phyloP scores from a whole-genome alignment of 2,329 filamentous ascomycete species.

The Cladophialophora bantiana region DNA sequence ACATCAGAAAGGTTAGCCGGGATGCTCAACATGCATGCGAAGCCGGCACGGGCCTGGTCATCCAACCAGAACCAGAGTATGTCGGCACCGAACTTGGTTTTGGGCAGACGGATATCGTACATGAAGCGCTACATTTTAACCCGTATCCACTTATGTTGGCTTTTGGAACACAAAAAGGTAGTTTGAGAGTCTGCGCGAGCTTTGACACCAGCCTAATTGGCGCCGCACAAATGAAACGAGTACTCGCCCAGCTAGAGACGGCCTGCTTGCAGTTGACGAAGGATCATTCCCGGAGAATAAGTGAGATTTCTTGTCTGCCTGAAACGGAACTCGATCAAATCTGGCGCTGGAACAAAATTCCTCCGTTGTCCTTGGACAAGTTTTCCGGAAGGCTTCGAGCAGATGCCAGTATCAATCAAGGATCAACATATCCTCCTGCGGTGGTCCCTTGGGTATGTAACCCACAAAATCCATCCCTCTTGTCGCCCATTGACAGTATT shows the following conservation, averaged over 20 bases:
- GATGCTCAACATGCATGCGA: conserved; percentile 55
- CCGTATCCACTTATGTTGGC: conserved; percentile 60
- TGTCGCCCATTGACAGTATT: conserved; percentile 45
- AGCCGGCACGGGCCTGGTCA: conserved; percentile 55
- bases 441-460: conserved; percentile 53
- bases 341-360: conserved; percentile 52
- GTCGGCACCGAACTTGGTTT: conserved; percentile 49
- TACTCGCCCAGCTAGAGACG: conserved; percentile 60
- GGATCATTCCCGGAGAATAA: conserved; percentile 29
- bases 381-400: conserved; percentile 28
- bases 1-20: conserved; percentile 61
- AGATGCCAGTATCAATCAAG: conserved; percentile 12
- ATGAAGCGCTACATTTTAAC: conserved; percentile 64
- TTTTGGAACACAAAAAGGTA: conserved; percentile 54
- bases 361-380: conserved; percentile 47
- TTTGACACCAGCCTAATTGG: conserved; percentile 69
- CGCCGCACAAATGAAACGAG: conserved; percentile 60
- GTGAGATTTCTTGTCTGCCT: conserved; percentile 50
- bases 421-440: conserved; percentile 47
- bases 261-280: conserved; percentile 59
- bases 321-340: conserved; percentile 44
- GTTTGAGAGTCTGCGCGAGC: conserved; percentile 67
- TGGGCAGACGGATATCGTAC: conserved; percentile 56
- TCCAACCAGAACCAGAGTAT: conserved; percentile 51
- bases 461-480: conserved; percentile 47